phyloP scores from a whole-genome alignment of 169 alveolate genomes.

The Eimeria tenella region DNA sequence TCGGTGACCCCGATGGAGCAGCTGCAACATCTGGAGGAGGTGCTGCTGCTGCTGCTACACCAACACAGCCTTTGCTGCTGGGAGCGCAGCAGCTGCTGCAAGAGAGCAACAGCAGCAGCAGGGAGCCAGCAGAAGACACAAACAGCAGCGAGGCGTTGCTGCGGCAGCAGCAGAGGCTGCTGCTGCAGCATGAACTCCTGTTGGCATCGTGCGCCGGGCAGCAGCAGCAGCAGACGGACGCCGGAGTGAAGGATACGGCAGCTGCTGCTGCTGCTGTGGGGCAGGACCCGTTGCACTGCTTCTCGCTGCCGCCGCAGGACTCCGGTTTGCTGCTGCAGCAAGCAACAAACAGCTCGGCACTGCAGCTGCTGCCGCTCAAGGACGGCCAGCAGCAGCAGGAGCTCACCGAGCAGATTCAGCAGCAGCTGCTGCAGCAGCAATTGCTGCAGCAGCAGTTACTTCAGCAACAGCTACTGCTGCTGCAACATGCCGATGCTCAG shows the following conservation, averaged over 20 bases:
- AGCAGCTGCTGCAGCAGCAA: constrained; percentile 52
- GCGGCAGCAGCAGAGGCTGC: constrained; percentile 59
- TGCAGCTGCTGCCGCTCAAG: constrained; percentile 5
- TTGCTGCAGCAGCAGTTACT: constrained; percentile 19
- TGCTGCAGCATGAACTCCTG: constrained; percentile 40
- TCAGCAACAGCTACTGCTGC: constrained; percentile 25
- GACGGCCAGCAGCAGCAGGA: constrained; percentile 40
- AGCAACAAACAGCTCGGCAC: constrained; percentile 8
- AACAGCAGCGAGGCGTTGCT: constrained; percentile 59
- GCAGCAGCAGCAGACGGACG: constrained; percentile 38
- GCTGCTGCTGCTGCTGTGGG: constrained; percentile 14
- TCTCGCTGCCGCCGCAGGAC: constrained; percentile 33
- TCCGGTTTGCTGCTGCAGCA: constrained; percentile 43
- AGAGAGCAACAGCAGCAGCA: constrained; percentile 20
- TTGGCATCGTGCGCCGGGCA: constrained; percentile 44
- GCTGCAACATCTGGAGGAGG: not conserved
- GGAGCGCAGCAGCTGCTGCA: constrained; percentile 54
- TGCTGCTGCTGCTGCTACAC: constrained; percentile 18
- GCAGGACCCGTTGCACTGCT: constrained; percentile 40
- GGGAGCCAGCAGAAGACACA: constrained; percentile 29
- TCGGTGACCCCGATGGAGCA: not conserved
- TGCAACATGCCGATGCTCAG: constrained; percentile 4
- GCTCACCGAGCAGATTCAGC: constrained; percentile 37
- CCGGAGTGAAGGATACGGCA: not conserved
- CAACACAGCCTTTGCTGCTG: constrained; percentile 21